phyloP scores from a whole-genome alignment of 78 protist species.

The Dictyostelium brefeldianum region DNA sequence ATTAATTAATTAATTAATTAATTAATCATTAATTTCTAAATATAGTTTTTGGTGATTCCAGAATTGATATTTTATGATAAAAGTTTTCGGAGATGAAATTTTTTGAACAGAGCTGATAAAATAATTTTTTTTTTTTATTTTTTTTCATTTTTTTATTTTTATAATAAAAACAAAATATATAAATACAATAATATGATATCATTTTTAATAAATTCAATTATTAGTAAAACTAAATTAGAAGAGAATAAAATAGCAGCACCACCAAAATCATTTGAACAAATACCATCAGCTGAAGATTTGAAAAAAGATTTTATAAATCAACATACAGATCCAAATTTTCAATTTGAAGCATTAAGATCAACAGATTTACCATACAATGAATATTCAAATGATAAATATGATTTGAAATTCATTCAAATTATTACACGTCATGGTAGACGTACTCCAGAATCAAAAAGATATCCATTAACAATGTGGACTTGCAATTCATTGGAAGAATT shows the following conservation, averaged over 20 bases:
- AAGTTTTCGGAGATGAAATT: too few species aligned
- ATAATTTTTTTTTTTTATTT: background rate
- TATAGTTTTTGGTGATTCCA: too few species aligned
- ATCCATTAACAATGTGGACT: constrained; percentile 50
- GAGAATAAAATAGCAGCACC: background rate
- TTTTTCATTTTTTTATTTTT: background rate
- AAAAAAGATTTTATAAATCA: background rate
- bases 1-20: too few species aligned
- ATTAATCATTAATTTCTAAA: too few species aligned
- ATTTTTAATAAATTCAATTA: background rate
- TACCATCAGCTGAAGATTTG: background rate
- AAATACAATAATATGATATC: background rate
- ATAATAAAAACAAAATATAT: background rate
- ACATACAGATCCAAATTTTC: constrained; percentile 5
- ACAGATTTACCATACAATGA: constrained; percentile 26
- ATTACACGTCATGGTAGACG: constrained; percentile 75
- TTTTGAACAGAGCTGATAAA: too few species aligned
- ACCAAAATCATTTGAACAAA: background rate
- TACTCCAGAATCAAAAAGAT: constrained; percentile 49
- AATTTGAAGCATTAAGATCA: background rate
- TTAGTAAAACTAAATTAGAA: background rate
- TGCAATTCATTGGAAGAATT: constrained; percentile 53
- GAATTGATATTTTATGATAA: too few species aligned
- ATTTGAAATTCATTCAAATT: constrained; percentile 43
- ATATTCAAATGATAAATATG: constrained; percentile 17